Conservation (phyloP, 1,284 basidiomycete species). For the Cerrena zonata region DNA sequence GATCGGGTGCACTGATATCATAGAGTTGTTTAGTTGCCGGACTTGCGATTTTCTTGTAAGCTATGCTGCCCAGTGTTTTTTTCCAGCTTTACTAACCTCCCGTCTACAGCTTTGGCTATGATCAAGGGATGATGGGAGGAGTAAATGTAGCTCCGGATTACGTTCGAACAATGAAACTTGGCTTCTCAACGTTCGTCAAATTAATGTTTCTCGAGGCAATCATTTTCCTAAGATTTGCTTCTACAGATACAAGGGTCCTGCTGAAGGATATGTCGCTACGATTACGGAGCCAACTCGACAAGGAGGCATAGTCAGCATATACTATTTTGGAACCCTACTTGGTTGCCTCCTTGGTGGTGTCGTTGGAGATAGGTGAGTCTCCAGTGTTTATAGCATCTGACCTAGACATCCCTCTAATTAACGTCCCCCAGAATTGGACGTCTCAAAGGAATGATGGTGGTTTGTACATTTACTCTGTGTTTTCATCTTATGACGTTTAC, state of each 20-base stretch:
- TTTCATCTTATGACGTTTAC: slow-evolving; percentile 3
- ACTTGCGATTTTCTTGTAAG: slow-evolving; percentile 45
- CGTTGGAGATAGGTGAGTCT: slow-evolving; percentile 31
- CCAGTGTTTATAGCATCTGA: slow-evolving; percentile 1
- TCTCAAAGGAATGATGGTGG: slow-evolving; percentile 38
- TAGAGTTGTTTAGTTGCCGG: slow-evolving; percentile 30
- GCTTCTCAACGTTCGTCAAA: slow-evolving; percentile 31
- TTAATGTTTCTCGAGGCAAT: neutral
- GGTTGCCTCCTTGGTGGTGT: slow-evolving; percentile 46
- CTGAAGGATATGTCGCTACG: slow-evolving; percentile 42
- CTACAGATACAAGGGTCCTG: slow-evolving; percentile 34
- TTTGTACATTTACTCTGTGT: neutral
- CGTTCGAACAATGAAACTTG: slow-evolving; percentile 39
- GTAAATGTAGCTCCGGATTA: slow-evolving; percentile 47
- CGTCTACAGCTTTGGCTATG: slow-evolving; percentile 42
- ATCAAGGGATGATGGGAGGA: slow-evolving; percentile 54
- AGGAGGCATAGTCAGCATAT: slow-evolving; percentile 48
- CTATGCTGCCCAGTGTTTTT: neutral
- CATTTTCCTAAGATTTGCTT: neutral
- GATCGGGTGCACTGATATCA: neutral
- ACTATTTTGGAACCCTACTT: slow-evolving; percentile 44
- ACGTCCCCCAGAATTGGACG: slow-evolving; percentile 32
- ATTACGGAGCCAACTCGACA: slow-evolving; percentile 47
- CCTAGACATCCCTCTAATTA: neutral
- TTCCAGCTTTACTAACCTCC: neutral